Conservation (phyloP, 1,284 basidiomycete genomes). For the Phylloporus gajari region DNA sequence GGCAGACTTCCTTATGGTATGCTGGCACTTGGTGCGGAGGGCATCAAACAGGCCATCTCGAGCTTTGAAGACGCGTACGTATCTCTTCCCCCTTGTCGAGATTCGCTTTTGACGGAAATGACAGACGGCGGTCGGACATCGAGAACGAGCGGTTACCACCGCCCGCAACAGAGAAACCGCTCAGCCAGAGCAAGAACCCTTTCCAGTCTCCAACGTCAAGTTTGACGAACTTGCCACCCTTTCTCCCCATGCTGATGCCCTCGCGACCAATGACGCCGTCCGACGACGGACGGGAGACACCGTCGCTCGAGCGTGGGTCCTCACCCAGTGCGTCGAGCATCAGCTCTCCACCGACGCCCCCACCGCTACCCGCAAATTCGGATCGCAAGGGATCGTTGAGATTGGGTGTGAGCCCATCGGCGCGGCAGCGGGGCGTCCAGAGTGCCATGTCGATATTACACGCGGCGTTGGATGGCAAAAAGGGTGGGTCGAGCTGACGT, state of each 20-base stretch:
- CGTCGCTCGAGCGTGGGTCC: conserved; percentile 41
- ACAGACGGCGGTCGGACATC: conserved; percentile 94
- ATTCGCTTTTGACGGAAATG: conserved; percentile 4
- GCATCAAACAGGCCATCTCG: conserved; percentile 93
- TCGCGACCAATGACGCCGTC: conserved; percentile 77
- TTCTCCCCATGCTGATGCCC: conserved; percentile 63
- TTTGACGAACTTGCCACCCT: conserved; percentile 13
- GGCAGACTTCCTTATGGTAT: conserved; percentile 85
- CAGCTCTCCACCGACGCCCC: conserved; percentile 50
- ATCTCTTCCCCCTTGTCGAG: background rate
- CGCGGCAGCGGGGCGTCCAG: conserved; percentile 89
- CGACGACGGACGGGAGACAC: conserved; percentile 48
- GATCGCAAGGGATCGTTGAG: conserved; percentile 95
- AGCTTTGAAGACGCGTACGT: conserved; percentile 95
- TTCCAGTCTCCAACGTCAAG: conserved; percentile 40
- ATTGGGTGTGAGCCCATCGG: conserved; percentile 93
- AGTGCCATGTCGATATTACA: conserved; percentile 95
- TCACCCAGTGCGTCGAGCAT: conserved; percentile 37
- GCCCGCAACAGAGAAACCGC: conserved; percentile 10
- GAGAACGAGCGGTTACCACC: conserved; percentile 97
- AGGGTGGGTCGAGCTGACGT: conserved; percentile 46
- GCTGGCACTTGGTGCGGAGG: conserved; percentile 90
- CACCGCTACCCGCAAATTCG: conserved; percentile 57
- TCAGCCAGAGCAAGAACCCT: conserved; percentile 19
- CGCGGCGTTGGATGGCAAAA: conserved; percentile 81